Conservation (phyloP, 2,329 filamentous ascomycete genomes). For the Colletotrichum filicis region DNA sequence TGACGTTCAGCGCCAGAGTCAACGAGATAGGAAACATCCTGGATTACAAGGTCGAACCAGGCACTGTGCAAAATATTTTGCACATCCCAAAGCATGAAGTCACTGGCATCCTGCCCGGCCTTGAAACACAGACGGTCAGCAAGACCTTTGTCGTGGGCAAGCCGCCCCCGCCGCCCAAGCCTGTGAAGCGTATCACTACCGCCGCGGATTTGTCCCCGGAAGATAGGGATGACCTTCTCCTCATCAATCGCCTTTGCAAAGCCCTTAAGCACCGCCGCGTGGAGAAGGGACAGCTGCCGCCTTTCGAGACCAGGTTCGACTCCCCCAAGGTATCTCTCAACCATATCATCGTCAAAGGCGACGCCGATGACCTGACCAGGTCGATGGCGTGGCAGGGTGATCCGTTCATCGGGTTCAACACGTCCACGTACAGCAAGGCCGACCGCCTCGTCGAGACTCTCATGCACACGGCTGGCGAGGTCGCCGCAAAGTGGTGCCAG, state of each 20-base stretch:
- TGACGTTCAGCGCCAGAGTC: slow-evolving; percentile 72
- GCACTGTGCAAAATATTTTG: slow-evolving; percentile 63
- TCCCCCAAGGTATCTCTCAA: slow-evolving; percentile 56
- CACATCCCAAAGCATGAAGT: slow-evolving; percentile 57
- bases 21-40: slow-evolving; percentile 63
- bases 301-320: not conserved
- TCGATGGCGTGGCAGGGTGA: slow-evolving; percentile 55
- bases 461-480: slow-evolving; percentile 72
- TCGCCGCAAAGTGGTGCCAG: slow-evolving; percentile 70
- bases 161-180: slow-evolving; percentile 36
- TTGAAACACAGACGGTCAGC: not conserved
- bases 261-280: slow-evolving; percentile 49
- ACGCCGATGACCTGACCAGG: slow-evolving; percentile 28
- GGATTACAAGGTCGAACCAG: slow-evolving; percentile 65
- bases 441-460: slow-evolving; percentile 56
- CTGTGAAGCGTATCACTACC: slow-evolving; percentile 56
- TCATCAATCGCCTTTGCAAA: slow-evolving; percentile 59
- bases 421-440: slow-evolving; percentile 42
- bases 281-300: slow-evolving; percentile 34
- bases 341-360: slow-evolving; percentile 35
- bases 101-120: slow-evolving; percentile 26
- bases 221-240: slow-evolving; percentile 58
- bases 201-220: slow-evolving; percentile 53
- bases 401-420: slow-evolving; percentile 59
- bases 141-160: slow-evolving; percentile 48